phyloP scores from a whole-genome alignment of 129 eudicot genomes.

The Arctium lappa region DNA sequence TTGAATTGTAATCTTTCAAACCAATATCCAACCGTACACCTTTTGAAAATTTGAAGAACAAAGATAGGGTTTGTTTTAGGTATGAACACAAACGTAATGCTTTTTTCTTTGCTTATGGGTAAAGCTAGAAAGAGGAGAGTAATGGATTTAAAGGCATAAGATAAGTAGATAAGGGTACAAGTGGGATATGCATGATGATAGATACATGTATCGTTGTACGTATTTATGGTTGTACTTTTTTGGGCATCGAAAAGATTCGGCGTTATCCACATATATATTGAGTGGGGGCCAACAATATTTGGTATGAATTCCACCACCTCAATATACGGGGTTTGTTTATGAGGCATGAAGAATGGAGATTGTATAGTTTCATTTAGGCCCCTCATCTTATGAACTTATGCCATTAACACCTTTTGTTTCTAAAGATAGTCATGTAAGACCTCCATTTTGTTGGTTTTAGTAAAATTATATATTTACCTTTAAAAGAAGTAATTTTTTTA shows the following conservation, averaged over 20 bases:
- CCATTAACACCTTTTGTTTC: background rate
- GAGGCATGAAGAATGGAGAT: background rate
- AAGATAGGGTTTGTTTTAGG: background rate
- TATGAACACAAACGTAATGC: background rate
- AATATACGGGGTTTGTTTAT: constrained; percentile 17
- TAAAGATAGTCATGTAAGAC: background rate
- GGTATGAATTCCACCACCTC: constrained; percentile 30
- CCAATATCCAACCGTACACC: constrained; percentile 9
- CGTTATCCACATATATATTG: constrained; percentile 42
- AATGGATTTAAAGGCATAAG: constrained; percentile 24
- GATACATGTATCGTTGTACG: background rate
- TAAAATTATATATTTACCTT: background rate
- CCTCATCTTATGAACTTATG: background rate
- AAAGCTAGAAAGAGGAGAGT: constrained; percentile 10
- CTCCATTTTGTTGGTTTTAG: background rate
- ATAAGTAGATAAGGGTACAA: constrained; percentile 30
- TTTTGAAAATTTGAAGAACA: constrained; percentile 5
- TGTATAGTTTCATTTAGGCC: background rate
- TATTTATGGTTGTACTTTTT: constrained; percentile 17
- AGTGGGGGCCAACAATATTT: constrained; percentile 31
- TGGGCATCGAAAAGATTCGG: constrained; percentile 45
- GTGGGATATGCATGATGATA: constrained; percentile 21
- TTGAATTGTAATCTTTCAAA: constrained; percentile 9
- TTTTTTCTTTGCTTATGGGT: constrained; percentile 27
- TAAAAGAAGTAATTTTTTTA: background rate